A percentile compares a stretch with the other conserved stretches of the same genome.
These are phyloP conservation scores for Phytophthora syringae DNA, from an alignment of 352 stramenopile genomes.

Conservation along the genomic window DNA sequence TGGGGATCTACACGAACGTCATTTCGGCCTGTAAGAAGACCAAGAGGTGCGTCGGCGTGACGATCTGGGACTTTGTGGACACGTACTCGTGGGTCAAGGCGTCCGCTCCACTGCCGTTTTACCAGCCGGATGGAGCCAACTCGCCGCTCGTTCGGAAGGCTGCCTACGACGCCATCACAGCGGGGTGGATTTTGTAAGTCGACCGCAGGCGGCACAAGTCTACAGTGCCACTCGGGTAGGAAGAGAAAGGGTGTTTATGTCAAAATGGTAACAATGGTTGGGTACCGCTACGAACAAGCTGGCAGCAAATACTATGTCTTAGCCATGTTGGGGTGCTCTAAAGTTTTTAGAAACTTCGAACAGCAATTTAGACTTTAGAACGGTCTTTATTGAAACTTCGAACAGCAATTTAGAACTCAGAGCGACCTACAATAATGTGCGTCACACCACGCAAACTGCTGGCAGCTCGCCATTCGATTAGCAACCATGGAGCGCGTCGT, in stretches of 20 bases:
- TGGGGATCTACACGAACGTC: conserved; percentile 31
- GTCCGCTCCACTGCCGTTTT: conserved; percentile 33
- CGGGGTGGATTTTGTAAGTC: conserved; percentile 34
- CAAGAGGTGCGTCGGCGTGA: conserved; percentile 29
- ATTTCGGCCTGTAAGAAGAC: conserved; percentile 42
- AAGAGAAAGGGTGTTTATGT: conserved; percentile 3
- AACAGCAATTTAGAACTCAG: too few species aligned
- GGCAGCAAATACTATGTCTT: too few species aligned
- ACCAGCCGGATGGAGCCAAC: conserved; percentile 32
- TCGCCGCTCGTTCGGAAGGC: conserved; percentile 36
- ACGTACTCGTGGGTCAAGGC: conserved; percentile 30
- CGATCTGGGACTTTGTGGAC: conserved; percentile 38
- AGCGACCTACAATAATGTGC: neutral
- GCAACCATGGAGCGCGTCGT: conserved; percentile 20
- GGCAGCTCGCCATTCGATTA: neutral
- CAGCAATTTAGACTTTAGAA: too few species aligned
- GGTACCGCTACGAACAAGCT: neutral
- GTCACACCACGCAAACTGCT: neutral
- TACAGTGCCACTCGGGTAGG: neutral
- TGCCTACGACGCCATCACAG: conserved; percentile 36
- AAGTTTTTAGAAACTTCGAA: too few species aligned
- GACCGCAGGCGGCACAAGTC: neutral
- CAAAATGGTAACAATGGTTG: neutral
- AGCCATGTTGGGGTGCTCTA: too few species aligned
- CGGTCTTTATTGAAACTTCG: too few species aligned